Evolutionary conservation across 2,329 filamentous ascomycete genomes (phyloP).

Genomic region (Neonectria coccinea): DNA sequence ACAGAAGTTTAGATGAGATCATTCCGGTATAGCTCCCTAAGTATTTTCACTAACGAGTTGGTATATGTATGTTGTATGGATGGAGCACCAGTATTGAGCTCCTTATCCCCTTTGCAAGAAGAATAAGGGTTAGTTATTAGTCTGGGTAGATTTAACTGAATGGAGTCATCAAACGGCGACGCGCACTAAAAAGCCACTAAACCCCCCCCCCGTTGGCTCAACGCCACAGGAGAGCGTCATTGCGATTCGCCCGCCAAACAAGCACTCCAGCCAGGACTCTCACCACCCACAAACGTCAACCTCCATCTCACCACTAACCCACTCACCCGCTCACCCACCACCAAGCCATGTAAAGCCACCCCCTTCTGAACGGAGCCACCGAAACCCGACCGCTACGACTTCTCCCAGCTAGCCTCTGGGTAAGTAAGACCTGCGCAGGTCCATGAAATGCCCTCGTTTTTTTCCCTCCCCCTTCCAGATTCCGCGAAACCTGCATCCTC

Average conservation of each 20-base stretch:
- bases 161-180: constrained; percentile 3
- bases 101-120: background rate
- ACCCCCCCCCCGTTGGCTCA: background rate
- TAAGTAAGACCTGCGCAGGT: background rate
- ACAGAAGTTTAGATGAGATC: too few relatives aligned
- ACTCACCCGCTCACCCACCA: background rate
- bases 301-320: background rate
- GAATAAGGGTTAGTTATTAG: too few relatives aligned
- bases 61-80: too few relatives aligned
- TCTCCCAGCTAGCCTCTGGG: background rate
- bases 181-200: background rate
- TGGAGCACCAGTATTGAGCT: background rate
- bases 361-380: background rate
- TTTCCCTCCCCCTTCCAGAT: background rate
- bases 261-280: too few relatives aligned
- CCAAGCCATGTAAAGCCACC: background rate
- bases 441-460: background rate
- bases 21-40: background rate
- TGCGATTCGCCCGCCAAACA: constrained; percentile 5
- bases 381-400: background rate
- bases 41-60: background rate
- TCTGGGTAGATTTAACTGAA: background rate
- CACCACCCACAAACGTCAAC: background rate
- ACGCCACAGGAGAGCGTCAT: constrained; percentile 1
- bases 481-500: background rate